Evolutionary conservation across 306 rosid genomes (phyloP).

Genomic region (Quercus variabilis): DNA sequence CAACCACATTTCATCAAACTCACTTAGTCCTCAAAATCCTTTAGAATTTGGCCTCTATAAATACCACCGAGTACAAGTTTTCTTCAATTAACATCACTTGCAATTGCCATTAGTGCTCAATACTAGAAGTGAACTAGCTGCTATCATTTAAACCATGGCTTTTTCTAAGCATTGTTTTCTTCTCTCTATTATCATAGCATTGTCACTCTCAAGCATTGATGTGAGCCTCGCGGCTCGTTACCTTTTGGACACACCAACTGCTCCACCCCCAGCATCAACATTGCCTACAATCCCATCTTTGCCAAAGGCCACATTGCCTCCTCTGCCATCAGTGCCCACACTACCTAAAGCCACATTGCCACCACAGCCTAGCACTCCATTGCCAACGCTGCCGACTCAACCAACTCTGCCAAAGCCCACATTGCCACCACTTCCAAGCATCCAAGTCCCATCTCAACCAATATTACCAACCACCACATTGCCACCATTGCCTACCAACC

Average conservation of each 20-base stretch:
- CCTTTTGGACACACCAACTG: slow-evolving; percentile 18
- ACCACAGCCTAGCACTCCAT: neutral
- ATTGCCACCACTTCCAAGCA: slow-evolving; percentile 10
- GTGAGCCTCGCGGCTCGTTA: slow-evolving; percentile 20
- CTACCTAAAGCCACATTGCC: slow-evolving; percentile 1
- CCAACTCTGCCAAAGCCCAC: neutral
- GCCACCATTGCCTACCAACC: slow-evolving; percentile 5
- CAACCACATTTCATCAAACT: slow-evolving; percentile 15
- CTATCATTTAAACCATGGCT: neutral
- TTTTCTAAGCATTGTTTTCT: neutral
- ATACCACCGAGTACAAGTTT: neutral
- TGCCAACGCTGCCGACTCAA: too few relatives aligned
- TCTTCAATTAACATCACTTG: neutral
- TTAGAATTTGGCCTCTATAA: neutral
- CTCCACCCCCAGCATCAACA: slow-evolving; percentile 22
- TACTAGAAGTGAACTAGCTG: neutral
- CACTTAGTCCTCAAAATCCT: neutral
- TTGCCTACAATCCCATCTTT: slow-evolving; percentile 8
- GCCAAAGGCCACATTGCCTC: too few relatives aligned
- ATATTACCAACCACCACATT: neutral
- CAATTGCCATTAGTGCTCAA: neutral
- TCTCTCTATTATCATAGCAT: neutral
- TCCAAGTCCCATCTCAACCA: neutral
- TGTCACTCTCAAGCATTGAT: slow-evolving; percentile 23
- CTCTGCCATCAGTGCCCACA: too few relatives aligned